Evolutionary conservation across 352 stramenopile genomes (phyloP).

Genomic region (Phytophthora pini): DNA sequence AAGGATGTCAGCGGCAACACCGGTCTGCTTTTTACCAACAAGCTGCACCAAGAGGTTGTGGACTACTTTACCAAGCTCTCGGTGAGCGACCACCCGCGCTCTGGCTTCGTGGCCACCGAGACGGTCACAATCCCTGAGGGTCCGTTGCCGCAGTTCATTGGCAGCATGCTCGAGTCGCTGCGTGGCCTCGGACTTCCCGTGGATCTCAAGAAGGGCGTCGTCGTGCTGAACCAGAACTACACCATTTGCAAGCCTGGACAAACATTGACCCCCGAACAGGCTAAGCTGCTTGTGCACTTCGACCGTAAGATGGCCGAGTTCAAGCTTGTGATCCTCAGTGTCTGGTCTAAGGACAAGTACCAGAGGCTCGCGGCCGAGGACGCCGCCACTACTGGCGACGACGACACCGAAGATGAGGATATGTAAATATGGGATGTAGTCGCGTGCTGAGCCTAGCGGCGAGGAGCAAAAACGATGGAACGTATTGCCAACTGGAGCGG

Average conservation of each 20-base stretch:
- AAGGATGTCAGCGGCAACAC: conserved; percentile 94
- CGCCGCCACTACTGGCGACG: conserved; percentile 37
- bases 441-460: conserved; percentile 8
- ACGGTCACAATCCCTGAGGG: conserved; percentile 91
- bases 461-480: conserved; percentile 2
- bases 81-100: conserved; percentile 94
- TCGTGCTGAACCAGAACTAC: conserved; percentile 93
- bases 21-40: conserved; percentile 96
- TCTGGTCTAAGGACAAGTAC: conserved; percentile 83
- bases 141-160: conserved; percentile 93
- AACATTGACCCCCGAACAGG: conserved; percentile 95
- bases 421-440: conserved; percentile 51
- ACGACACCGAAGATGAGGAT: conserved; percentile 66
- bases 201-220: conserved; percentile 95
- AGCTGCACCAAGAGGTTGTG: conserved; percentile 85
- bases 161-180: conserved; percentile 97
- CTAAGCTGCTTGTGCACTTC: conserved; percentile 95
- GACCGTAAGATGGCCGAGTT: conserved; percentile 90
- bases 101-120: conserved; percentile 92
- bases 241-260: conserved; percentile 96
- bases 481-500: conserved; percentile 10
- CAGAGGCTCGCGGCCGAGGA: conserved; percentile 64
- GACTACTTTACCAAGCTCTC: conserved; percentile 94
- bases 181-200: conserved; percentile 95
- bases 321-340: conserved; percentile 79